These are phyloP conservation scores for Aspergillus nanangensis DNA, from an alignment of 495 filamentous ascomycete species.

Conservation along the genomic window DNA sequence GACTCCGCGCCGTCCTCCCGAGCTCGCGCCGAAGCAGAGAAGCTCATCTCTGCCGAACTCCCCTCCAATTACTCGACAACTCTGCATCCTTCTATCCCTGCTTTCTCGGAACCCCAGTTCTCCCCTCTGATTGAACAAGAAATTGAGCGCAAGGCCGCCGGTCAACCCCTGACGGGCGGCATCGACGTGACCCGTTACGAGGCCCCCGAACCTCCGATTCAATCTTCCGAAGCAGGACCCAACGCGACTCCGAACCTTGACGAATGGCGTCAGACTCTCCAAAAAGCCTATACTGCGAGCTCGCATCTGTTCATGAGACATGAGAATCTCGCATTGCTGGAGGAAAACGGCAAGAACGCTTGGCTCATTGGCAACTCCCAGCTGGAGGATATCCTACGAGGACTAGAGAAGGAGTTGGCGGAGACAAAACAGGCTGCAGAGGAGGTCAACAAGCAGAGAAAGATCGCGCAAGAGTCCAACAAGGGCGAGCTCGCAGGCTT, in stretches of 20 bases:
- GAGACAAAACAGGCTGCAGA: constrained; percentile 61
- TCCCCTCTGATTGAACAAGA: constrained; percentile 61
- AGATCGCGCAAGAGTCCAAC: constrained; percentile 62
- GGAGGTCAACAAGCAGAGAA: constrained; percentile 63
- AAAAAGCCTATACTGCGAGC: constrained; percentile 56
- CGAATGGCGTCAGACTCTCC: constrained; percentile 34
- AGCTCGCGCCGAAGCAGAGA: constrained; percentile 53
- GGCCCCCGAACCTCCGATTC: constrained; percentile 44
- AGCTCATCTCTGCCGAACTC: constrained; percentile 64
- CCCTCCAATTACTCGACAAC: constrained; percentile 35
- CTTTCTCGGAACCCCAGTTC: constrained; percentile 40
- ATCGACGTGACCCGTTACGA: constrained; percentile 86
- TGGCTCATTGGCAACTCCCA: constrained; percentile 85
- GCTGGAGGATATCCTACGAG: constrained; percentile 65
- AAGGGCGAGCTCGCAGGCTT: constrained; percentile 62
- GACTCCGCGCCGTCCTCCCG: constrained; percentile 59
- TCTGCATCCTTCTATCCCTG: constrained; percentile 38
- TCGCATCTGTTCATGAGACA: constrained; percentile 62
- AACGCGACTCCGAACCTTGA: constrained; percentile 25
- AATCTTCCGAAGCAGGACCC: constrained; percentile 22
- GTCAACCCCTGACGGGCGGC: constrained; percentile 48
- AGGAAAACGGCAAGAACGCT: constrained; percentile 78
- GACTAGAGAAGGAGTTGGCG: constrained; percentile 74
- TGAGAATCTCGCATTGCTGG: constrained; percentile 69
- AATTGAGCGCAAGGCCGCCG: constrained; percentile 52